phyloP scores from a whole-genome alignment of 441 rosid species.

The Breynia disticha region DNA sequence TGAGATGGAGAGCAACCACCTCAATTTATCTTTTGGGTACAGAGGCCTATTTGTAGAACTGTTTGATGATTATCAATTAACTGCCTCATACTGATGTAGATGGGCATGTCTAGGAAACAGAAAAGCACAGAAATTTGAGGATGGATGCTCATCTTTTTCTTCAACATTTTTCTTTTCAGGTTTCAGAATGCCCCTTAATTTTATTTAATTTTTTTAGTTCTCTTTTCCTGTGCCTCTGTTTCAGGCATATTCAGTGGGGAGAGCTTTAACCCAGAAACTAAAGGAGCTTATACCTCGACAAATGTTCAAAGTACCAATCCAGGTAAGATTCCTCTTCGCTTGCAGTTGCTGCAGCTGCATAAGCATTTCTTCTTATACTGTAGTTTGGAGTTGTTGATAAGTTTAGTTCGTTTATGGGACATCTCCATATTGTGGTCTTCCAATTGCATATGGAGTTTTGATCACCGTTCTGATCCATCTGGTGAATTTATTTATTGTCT shows the following conservation, averaged over 20 bases:
- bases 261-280: constrained; percentile 90
- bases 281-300: constrained; percentile 98
- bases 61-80: too few relatives aligned
- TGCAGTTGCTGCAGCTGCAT: background rate
- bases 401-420: too few relatives aligned
- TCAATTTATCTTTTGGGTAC: too few relatives aligned
- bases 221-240: constrained; percentile 11
- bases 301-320: constrained; percentile 97
- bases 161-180: background rate
- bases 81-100: too few relatives aligned
- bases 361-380: background rate
- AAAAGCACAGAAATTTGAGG: too few relatives aligned
- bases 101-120: too few relatives aligned
- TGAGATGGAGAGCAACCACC: too few relatives aligned
- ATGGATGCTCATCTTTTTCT: background rate
- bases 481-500: too few relatives aligned
- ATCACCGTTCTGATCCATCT: too few relatives aligned
- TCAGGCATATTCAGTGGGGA: constrained; percentile 89
- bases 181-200: background rate
- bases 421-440: too few relatives aligned
- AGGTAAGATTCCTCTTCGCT: constrained; percentile 37
- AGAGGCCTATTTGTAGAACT: too few relatives aligned
- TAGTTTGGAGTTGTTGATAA: background rate
- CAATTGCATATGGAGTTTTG: too few relatives aligned
- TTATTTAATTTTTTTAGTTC: background rate